These are phyloP conservation scores for Penicillium taxi DNA, from an alignment of 495 filamentous ascomycete genomes.

Conservation along the genomic window DNA sequence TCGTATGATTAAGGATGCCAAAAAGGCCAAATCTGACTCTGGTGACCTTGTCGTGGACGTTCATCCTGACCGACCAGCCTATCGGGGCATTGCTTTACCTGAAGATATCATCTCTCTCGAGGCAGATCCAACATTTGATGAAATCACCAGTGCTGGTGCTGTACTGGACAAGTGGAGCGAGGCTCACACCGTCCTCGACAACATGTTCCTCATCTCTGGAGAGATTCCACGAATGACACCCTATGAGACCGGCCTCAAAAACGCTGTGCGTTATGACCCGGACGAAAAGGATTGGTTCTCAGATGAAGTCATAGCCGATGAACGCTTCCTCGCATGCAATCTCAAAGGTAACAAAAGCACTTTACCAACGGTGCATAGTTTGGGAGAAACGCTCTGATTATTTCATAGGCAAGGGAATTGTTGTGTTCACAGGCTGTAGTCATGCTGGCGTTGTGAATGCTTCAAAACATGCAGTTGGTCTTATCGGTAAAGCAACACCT, in stretches of 20 bases:
- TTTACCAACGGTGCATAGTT: background rate
- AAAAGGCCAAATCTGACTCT: slow-evolving; percentile 22
- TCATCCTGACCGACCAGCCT: slow-evolving; percentile 49
- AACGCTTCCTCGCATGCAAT: slow-evolving; percentile 52
- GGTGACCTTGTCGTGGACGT: slow-evolving; percentile 40
- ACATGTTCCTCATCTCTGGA: slow-evolving; percentile 50
- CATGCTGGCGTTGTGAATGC: slow-evolving; percentile 55
- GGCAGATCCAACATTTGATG: slow-evolving; percentile 50
- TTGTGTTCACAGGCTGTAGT: slow-evolving; percentile 56
- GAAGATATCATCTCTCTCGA: slow-evolving; percentile 43
- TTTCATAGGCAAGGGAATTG: slow-evolving; percentile 43
- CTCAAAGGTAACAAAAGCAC: slow-evolving; percentile 47
- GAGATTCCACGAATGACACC: slow-evolving; percentile 47
- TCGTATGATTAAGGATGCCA: slow-evolving; percentile 42
- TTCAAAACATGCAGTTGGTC: slow-evolving; percentile 40
- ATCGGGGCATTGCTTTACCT: slow-evolving; percentile 42
- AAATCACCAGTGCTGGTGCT: slow-evolving; percentile 43
- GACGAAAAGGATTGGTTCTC: slow-evolving; percentile 43
- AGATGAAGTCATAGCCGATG: slow-evolving; percentile 50
- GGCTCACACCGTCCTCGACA: slow-evolving; percentile 45
- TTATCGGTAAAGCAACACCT: slow-evolving; percentile 29
- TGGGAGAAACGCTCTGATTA: slow-evolving; percentile 8
- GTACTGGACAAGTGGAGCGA: slow-evolving; percentile 35
- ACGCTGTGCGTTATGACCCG: slow-evolving; percentile 41
- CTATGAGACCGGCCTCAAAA: slow-evolving; percentile 47